Percentiles rank a stretch among this genome's conserved stretches.
phyloP scores from a whole-genome alignment of 2,329 filamentous ascomycete species.

The Phaeosphaeria sp. region DNA sequence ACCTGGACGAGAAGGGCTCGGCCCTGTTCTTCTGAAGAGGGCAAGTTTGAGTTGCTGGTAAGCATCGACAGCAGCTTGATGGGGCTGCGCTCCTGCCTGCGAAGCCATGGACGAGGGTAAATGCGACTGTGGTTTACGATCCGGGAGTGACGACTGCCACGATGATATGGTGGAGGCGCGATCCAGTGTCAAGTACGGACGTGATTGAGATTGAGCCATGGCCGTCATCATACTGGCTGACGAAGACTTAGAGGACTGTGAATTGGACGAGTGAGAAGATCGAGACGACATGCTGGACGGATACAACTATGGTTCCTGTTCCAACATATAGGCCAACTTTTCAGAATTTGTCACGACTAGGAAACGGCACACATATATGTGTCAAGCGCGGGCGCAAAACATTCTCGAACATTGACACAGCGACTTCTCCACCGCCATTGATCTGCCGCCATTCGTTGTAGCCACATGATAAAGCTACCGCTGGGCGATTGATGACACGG shows the following conservation, averaged over 20 bases:
- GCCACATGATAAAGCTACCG: slow-evolving; percentile 3
- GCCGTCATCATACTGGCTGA: slow-evolving; percentile 23
- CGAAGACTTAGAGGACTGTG: slow-evolving; percentile 27
- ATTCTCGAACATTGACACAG: background rate
- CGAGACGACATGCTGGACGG: slow-evolving; percentile 19
- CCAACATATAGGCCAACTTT: slow-evolving; percentile 17
- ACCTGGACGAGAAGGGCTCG: background rate
- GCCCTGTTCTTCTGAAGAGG: slow-evolving; percentile 45
- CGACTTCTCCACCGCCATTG: background rate
- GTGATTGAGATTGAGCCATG: slow-evolving; percentile 20
- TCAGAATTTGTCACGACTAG: slow-evolving; percentile 25
- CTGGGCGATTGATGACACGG: background rate
- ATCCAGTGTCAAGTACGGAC: slow-evolving; percentile 36
- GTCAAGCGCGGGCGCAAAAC: slow-evolving; percentile 3
- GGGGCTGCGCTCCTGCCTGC: slow-evolving; percentile 23
- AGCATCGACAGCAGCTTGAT: slow-evolving; percentile 41
- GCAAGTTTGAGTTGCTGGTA: slow-evolving; percentile 42
- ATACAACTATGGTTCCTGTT: background rate
- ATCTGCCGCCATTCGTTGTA: slow-evolving; percentile 1
- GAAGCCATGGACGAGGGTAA: slow-evolving; percentile 12
- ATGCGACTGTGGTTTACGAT: slow-evolving; percentile 18
- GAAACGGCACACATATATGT: slow-evolving; percentile 3
- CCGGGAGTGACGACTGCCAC: slow-evolving; percentile 39
- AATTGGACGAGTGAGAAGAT: slow-evolving; percentile 17
- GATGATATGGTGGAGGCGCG: slow-evolving; percentile 40